Evolutionary conservation across 495 filamentous ascomycete species (phyloP).

Genomic region (Platismatia glauca): DNA sequence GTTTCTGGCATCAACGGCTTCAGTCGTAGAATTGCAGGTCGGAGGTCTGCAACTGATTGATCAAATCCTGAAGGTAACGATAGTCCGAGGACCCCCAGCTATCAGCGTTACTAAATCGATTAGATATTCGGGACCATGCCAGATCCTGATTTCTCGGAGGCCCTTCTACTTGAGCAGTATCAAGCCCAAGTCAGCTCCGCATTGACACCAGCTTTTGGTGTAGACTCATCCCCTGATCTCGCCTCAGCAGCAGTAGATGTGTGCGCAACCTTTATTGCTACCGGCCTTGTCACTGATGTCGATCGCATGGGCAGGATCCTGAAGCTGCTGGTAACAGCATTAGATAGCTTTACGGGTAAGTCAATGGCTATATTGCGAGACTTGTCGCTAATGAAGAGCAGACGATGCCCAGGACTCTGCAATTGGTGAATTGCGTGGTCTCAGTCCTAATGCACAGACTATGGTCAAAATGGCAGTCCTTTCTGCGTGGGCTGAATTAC

Average conservation of each 20-base stretch:
- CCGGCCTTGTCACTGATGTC: slow-evolving; percentile 93
- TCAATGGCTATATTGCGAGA: not conserved
- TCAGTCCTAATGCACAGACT: slow-evolving; percentile 92
- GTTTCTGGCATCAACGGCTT: slow-evolving; percentile 92
- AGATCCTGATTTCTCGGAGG: slow-evolving; percentile 93
- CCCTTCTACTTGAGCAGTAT: slow-evolving; percentile 91
- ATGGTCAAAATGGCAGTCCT: slow-evolving; percentile 98
- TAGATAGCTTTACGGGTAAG: slow-evolving; percentile 81
- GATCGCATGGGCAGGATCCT: slow-evolving; percentile 97
- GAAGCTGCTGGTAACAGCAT: slow-evolving; percentile 79
- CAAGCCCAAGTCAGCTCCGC: slow-evolving; percentile 97
- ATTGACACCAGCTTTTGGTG: slow-evolving; percentile 89
- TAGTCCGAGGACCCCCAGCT: not conserved
- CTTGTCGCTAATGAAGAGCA: slow-evolving; percentile 4
- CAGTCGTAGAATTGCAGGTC: slow-evolving; percentile 78
- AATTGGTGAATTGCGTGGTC: slow-evolving; percentile 86
- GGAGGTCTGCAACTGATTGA: slow-evolving; percentile 90
- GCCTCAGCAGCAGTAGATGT: slow-evolving; percentile 94
- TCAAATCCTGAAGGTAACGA: slow-evolving; percentile 61
- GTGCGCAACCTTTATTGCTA: slow-evolving; percentile 93
- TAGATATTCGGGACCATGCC: slow-evolving; percentile 90
- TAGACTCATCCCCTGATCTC: slow-evolving; percentile 90
- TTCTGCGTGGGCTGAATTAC: slow-evolving; percentile 97
- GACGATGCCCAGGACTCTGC: slow-evolving; percentile 65
- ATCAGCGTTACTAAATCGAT: slow-evolving; percentile 18